Percentiles rank a stretch among this genome's conserved stretches.
phyloP scores from a whole-genome alignment of 2,329 filamentous ascomycete genomes.

The Alternaria conjuncta region DNA sequence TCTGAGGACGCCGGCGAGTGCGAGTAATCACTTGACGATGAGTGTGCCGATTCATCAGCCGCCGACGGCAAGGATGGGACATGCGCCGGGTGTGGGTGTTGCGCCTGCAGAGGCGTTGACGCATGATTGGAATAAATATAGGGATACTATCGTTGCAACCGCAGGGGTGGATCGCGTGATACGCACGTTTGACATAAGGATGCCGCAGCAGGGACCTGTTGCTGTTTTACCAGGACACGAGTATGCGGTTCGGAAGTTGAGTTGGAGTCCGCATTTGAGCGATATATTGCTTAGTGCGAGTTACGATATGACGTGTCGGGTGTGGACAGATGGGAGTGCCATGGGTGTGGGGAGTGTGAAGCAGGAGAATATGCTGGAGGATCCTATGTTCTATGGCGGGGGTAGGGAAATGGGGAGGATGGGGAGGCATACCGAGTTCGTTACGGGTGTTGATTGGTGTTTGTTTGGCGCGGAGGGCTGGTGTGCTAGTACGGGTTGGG shows the following conservation, averaged over 20 bases:
- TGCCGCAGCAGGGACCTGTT: slow-evolving; percentile 73
- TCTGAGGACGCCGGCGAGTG: slow-evolving; percentile 81
- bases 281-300: slow-evolving; percentile 87
- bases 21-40: slow-evolving; percentile 84
- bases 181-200: slow-evolving; percentile 88
- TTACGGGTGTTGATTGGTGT: slow-evolving; percentile 97
- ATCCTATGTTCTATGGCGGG: slow-evolving; percentile 53
- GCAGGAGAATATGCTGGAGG: slow-evolving; percentile 43
- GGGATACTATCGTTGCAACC: slow-evolving; percentile 80
- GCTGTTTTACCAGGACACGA: slow-evolving; percentile 82
- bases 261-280: slow-evolving; percentile 93
- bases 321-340: slow-evolving; percentile 84
- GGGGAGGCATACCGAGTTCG: slow-evolving; percentile 94
- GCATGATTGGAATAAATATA: slow-evolving; percentile 99
- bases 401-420: slow-evolving; percentile 83
- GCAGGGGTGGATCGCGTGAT: slow-evolving; percentile 88
- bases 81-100: slow-evolving; percentile 49
- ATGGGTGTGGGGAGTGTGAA: slow-evolving; percentile 49
- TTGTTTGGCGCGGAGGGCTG: slow-evolving; percentile 93
- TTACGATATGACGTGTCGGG: slow-evolving; percentile 96
- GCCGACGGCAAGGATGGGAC: slow-evolving; percentile 58
- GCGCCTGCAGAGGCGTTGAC: slow-evolving; percentile 85
- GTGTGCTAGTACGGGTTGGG: slow-evolving; percentile 95
- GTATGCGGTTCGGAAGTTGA: slow-evolving; percentile 83
- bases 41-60: slow-evolving; percentile 83